Conservation (phyloP, 768 basidiomycete species). For the Solioccasus polychromus region DNA sequence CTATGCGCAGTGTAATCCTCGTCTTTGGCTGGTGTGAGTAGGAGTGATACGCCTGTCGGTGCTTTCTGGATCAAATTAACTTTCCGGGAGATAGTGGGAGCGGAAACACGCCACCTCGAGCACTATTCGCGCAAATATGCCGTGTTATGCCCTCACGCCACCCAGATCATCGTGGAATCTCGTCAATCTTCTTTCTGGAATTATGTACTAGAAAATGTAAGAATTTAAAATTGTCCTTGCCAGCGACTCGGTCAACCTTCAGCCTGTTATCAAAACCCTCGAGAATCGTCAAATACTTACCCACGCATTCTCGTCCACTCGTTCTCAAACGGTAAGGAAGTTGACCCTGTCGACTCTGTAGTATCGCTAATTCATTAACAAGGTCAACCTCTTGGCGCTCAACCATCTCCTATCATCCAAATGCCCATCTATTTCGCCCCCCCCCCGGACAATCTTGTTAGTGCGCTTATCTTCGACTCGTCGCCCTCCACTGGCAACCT, state of each 20-base stretch:
- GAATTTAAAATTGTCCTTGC: neutral
- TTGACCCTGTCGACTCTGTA: too few species aligned
- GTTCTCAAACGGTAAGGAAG: slow-evolving; percentile 28
- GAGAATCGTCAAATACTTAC: slow-evolving; percentile 21
- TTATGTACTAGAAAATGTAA: slow-evolving; percentile 11
- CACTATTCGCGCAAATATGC: slow-evolving; percentile 23
- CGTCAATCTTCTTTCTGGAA: slow-evolving; percentile 19
- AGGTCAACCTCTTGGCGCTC: slow-evolving; percentile 22
- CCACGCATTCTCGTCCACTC: slow-evolving; percentile 28
- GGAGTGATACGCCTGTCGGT: too few species aligned
- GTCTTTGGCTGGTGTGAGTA: slow-evolving; percentile 31
- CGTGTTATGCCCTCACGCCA: slow-evolving; percentile 25
- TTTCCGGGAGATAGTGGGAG: slow-evolving; percentile 21
- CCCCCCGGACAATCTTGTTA: slow-evolving; percentile 3
- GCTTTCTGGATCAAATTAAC: neutral
- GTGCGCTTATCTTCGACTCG: slow-evolving; percentile 24
- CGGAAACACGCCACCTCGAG: slow-evolving; percentile 24
- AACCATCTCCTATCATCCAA: slow-evolving; percentile 18
- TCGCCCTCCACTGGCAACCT: slow-evolving; percentile 16
- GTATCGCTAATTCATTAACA: too few species aligned
- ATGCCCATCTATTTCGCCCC: slow-evolving; percentile 11
- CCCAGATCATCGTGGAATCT: slow-evolving; percentile 27
- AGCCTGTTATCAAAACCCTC: slow-evolving; percentile 22
- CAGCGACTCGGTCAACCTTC: slow-evolving; percentile 6
- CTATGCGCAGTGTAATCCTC: slow-evolving; percentile 26